Conservation (phyloP, 495 filamentous ascomycete genomes). For the Mytilinidion resinicola region DNA sequence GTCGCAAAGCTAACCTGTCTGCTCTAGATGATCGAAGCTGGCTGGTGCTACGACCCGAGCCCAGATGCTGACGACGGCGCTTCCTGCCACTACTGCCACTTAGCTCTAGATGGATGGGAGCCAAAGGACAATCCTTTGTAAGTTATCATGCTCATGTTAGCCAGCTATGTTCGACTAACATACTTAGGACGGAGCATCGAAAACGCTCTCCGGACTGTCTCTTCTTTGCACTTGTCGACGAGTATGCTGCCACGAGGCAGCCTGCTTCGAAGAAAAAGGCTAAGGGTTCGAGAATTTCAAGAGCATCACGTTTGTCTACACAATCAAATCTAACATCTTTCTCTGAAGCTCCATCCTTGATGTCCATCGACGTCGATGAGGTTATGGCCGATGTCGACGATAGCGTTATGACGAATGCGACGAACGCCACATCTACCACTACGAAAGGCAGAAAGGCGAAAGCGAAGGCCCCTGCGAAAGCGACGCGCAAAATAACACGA, state of each 20-base stretch:
- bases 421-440: conserved; percentile 47
- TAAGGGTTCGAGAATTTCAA: conserved; percentile 36
- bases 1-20: conserved; percentile 16
- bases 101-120: conserved; percentile 88
- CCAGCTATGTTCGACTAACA: not conserved
- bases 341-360: conserved; percentile 48
- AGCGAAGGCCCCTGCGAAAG: conserved; percentile 22
- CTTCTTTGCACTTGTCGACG: conserved; percentile 61
- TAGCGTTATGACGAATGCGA: conserved; percentile 56
- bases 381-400: conserved; percentile 57
- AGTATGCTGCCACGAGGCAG: conserved; percentile 35
- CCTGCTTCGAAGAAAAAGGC: conserved; percentile 14
- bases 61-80: conserved; percentile 75
- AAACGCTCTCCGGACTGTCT: conserved; percentile 69
- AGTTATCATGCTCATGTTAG: conserved; percentile 29
- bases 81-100: conserved; percentile 78
- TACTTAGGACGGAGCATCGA: conserved; percentile 71
- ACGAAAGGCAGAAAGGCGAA: conserved; percentile 37
- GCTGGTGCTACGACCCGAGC: conserved; percentile 87
- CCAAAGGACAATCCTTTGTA: conserved; percentile 80
- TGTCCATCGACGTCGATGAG: conserved; percentile 33
- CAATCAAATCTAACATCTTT: conserved; percentile 46
- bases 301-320: conserved; percentile 51
- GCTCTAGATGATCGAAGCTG: conserved; percentile 75
- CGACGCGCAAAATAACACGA: conserved; percentile 38